These are phyloP conservation scores for Irpex sp. DNA, from an alignment of 1,284 basidiomycete genomes.

Conservation along the genomic window DNA sequence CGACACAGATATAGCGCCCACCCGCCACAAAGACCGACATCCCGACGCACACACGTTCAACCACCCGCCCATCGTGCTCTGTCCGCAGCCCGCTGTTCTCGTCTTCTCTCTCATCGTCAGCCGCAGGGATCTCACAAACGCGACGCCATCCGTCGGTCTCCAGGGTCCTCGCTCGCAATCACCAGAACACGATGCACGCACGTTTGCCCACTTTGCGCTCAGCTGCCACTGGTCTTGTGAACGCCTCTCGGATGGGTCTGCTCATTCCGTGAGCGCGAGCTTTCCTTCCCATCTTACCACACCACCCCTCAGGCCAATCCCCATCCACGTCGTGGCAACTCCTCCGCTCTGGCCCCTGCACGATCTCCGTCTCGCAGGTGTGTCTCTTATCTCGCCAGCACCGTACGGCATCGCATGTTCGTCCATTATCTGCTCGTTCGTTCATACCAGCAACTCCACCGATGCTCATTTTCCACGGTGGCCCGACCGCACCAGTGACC, in stretches of 20 bases:
- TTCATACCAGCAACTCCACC: neutral
- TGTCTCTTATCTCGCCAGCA: neutral
- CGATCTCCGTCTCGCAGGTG: neutral
- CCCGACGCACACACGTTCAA: neutral
- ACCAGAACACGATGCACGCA: constrained; percentile 7
- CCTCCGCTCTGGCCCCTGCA: neutral
- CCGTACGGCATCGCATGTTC: neutral
- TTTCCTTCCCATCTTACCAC: neutral
- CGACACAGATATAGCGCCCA: neutral
- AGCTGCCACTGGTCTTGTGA: neutral
- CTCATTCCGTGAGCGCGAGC: too few relatives aligned
- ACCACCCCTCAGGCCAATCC: constrained; percentile 4
- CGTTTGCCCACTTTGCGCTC: constrained; percentile 10
- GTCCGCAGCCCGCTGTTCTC: neutral
- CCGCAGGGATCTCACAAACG: neutral
- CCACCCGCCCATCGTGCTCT: neutral
- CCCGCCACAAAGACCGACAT: neutral
- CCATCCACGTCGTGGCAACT: constrained; percentile 2
- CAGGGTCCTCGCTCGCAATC: neutral
- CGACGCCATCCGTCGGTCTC: neutral
- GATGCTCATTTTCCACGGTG: too few relatives aligned
- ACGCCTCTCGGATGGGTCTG: neutral
- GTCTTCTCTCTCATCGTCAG: neutral
- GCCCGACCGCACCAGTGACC: too few relatives aligned
- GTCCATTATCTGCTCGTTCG: neutral